Base-by-base conservation (phyloP, 2,329 filamentous ascomycete species). In the Colletotrichum orbiculare region DNA sequence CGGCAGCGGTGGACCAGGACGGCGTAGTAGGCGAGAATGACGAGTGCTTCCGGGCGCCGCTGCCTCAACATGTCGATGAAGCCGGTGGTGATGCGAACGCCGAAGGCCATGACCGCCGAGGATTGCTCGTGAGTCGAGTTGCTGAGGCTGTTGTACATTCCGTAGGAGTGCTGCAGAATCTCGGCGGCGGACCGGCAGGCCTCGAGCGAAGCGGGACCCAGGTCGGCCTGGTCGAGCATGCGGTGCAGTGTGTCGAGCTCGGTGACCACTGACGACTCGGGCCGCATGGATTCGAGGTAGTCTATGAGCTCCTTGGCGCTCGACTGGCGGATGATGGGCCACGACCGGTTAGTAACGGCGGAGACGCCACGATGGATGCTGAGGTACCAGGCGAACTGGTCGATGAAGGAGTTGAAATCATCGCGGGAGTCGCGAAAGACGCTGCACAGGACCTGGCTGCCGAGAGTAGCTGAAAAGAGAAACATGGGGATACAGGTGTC, bases 1-100 rank as follows among this genome's bases (percentile, higher is more conserved):
- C 77, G 72, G 45, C 75, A 78, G 12, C 74, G 74, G 64, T 83
- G 79, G n/a, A 85, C 72, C 46, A 85, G 68, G 4, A 83, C 76
- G 10, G 82, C 82, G 63, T 83, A 85, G 68, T 85, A 79, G 6
- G 81, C 82, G 25, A 86, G 71, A 7, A 85, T 76, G 10, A 83
- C 73, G 33, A 86, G 72, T 8, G 79, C 79, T 52, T 80, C 79
- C 0, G 79, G 78, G 1, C 74, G 72, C n/a, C 74, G 69, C 35
- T 75, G 73, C 13, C 73, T 71, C 37, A 81, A 68, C 15, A 76
- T 69, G 8, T 78, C 73, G 45, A 78, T 70, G 52, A 75, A 81
- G 13, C 74, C 74, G 3, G 69, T 66, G 4, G 73, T 69, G 3
- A 79, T 69, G 15, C 73, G 63, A 3, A 77, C 73, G 9, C 73